Conservation (phyloP, 2,329 filamentous ascomycete species). For the Ophiobolus disseminans region DNA sequence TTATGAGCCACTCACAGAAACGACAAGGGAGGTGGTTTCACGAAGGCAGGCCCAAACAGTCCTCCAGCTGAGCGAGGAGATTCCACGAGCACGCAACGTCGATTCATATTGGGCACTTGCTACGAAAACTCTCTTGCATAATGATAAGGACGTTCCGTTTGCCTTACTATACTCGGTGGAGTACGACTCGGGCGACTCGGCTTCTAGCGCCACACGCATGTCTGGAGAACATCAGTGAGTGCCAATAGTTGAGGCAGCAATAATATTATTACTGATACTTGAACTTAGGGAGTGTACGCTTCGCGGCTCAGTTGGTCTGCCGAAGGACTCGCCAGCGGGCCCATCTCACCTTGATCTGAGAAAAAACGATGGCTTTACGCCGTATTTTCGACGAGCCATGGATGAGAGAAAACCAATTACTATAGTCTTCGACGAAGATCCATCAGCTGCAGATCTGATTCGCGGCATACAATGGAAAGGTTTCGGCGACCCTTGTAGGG, state of each 20-base stretch:
- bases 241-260: too few species aligned
- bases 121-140: slow-evolving; percentile 70
- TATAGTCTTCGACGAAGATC: slow-evolving; percentile 35
- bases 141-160: slow-evolving; percentile 59
- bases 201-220: slow-evolving; percentile 12
- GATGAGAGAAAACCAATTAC: slow-evolving; percentile 31
- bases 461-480: slow-evolving; percentile 39
- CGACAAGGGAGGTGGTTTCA: slow-evolving; percentile 44
- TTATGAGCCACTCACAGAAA: slow-evolving; percentile 80
- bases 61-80: slow-evolving; percentile 62
- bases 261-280: too few species aligned
- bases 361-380: slow-evolving; percentile 21
- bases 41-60: slow-evolving; percentile 19
- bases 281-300: slow-evolving; percentile 30
- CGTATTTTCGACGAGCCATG: slow-evolving; percentile 42
- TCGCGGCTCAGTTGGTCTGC: slow-evolving; percentile 31
- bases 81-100: slow-evolving; percentile 72
- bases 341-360: slow-evolving; percentile 31
- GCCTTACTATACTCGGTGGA: slow-evolving; percentile 36
- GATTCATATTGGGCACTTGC: slow-evolving; percentile 74
- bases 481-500: slow-evolving; percentile 45
- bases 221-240: slow-evolving; percentile 10
- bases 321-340: slow-evolving; percentile 25
- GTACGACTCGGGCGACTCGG: slow-evolving; percentile 8
- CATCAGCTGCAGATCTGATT: slow-evolving; percentile 37